A percentile compares a stretch with the other conserved stretches of the same genome.
These are phyloP conservation scores for Fusarium irregulare DNA, from an alignment of 2,329 filamentous ascomycete species.

Conservation along the genomic window DNA sequence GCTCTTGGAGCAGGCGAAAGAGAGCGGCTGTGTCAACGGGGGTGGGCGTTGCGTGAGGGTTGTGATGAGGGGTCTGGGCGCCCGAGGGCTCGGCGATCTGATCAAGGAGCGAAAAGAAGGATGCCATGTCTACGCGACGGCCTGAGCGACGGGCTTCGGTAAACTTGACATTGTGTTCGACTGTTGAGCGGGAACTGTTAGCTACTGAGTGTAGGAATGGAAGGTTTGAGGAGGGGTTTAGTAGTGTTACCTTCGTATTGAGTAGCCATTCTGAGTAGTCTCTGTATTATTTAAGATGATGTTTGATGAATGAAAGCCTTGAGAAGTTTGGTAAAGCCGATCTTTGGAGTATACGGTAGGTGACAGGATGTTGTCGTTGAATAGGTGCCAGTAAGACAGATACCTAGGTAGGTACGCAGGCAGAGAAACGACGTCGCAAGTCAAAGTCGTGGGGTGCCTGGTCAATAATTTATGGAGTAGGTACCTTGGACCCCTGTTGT, in stretches of 20 bases:
- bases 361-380: constrained; percentile 25
- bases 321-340: not conserved
- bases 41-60: constrained; percentile 69
- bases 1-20: constrained; percentile 69
- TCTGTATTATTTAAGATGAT: not conserved
- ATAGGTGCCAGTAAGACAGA: constrained; percentile 7
- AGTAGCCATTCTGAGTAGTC: constrained; percentile 59
- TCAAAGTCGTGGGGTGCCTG: constrained; percentile 20
- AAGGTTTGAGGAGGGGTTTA: constrained; percentile 10
- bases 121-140: constrained; percentile 72
- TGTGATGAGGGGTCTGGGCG: constrained; percentile 56
- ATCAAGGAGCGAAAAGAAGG: constrained; percentile 68
- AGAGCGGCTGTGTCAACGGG: constrained; percentile 68
- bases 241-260: constrained; percentile 64
- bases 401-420: constrained; percentile 4
- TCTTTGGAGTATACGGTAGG: not conserved
- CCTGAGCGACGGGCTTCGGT: constrained; percentile 53
- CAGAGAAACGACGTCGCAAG: constrained; percentile 40
- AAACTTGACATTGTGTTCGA: constrained; percentile 72
- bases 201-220: constrained; percentile 4
- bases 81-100: constrained; percentile 58
- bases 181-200: constrained; percentile 51
- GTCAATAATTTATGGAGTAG: constrained; percentile 4
- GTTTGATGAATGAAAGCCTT: not conserved
- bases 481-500: constrained; percentile 9